phyloP scores from a whole-genome alignment of 306 rosid species.

The Vigna radiata region DNA sequence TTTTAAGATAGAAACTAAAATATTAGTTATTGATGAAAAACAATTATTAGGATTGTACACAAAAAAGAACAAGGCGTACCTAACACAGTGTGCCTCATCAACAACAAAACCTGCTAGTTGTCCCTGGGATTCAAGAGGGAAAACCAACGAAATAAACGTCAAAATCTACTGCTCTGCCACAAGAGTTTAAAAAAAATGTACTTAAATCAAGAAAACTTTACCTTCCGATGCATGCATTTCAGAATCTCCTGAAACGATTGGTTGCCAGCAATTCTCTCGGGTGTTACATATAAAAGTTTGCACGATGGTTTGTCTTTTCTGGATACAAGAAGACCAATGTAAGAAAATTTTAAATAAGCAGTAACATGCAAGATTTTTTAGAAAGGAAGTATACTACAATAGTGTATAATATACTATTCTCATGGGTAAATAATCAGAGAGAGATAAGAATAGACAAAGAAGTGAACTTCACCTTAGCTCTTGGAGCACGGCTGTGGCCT shows the following conservation, averaged over 20 bases:
- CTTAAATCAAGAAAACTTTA: conserved; percentile 46
- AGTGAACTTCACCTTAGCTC: conserved; percentile 82
- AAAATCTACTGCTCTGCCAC: conserved; percentile 28
- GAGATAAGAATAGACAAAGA: conserved; percentile 39
- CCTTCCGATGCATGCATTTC: conserved; percentile 80
- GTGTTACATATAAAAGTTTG: conserved; percentile 97
- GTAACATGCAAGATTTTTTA: conserved; percentile 14
- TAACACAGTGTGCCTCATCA: conserved; percentile 98
- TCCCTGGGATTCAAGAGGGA: conserved; percentile 68
- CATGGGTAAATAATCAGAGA: conserved; percentile 19
- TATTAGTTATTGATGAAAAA: conserved; percentile 18
- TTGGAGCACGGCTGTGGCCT: conserved; percentile 82
- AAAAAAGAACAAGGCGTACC: conserved; percentile 61
- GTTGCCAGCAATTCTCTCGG: conserved; percentile 91
- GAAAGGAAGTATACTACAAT: background rate
- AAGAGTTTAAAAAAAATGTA: conserved; percentile 14
- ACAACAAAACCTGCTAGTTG: conserved; percentile 88
- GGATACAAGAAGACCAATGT: conserved; percentile 44
- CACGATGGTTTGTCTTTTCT: conserved; percentile 96
- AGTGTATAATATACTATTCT: conserved; percentile 18
- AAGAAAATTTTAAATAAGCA: conserved; percentile 26
- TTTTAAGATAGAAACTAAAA: background rate
- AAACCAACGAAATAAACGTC: conserved; percentile 44
- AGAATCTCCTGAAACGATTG: conserved; percentile 71
- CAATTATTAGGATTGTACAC: conserved; percentile 28